Evolutionary conservation across 2,329 filamentous ascomycete genomes (phyloP).

Genomic region (Calonectria pseudoturangicola): DNA sequence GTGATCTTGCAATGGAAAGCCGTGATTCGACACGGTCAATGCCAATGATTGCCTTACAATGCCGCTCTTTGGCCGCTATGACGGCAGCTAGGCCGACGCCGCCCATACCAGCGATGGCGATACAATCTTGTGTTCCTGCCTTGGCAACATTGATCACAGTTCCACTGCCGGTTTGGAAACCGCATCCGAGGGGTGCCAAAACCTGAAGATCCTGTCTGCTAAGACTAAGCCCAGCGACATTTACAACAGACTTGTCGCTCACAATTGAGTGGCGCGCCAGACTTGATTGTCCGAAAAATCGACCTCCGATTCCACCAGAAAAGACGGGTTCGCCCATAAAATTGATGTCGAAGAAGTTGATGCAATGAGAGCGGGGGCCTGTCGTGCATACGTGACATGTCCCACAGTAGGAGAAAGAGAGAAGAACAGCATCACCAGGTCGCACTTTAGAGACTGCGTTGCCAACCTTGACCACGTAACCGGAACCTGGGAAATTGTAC

Average conservation of each 20-base stretch:
- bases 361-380: constrained; percentile 68
- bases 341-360: constrained; percentile 68
- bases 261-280: constrained; percentile 58
- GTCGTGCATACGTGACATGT: constrained; percentile 68
- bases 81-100: constrained; percentile 60
- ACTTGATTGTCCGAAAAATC: constrained; percentile 61
- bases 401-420: constrained; percentile 61
- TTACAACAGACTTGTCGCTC: constrained; percentile 56
- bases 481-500: constrained; percentile 57
- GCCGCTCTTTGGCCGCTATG: constrained; percentile 56
- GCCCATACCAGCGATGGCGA: constrained; percentile 60
- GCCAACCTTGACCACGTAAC: constrained; percentile 66
- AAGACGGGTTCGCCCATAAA: constrained; percentile 59
- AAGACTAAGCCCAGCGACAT: constrained; percentile 48
- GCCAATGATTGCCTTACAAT: constrained; percentile 55
- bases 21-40: constrained; percentile 55
- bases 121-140: constrained; percentile 48
- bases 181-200: constrained; percentile 60
- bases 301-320: constrained; percentile 40
- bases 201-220: constrained; percentile 55
- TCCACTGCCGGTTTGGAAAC: constrained; percentile 61
- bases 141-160: constrained; percentile 59
- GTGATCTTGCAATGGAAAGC: constrained; percentile 54
- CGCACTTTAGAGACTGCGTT: constrained; percentile 68
- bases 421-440: constrained; percentile 73